Evolutionary conservation across 2,329 filamentous ascomycete species (phyloP).

Genomic region (Pseudopithomyces chartarum): DNA sequence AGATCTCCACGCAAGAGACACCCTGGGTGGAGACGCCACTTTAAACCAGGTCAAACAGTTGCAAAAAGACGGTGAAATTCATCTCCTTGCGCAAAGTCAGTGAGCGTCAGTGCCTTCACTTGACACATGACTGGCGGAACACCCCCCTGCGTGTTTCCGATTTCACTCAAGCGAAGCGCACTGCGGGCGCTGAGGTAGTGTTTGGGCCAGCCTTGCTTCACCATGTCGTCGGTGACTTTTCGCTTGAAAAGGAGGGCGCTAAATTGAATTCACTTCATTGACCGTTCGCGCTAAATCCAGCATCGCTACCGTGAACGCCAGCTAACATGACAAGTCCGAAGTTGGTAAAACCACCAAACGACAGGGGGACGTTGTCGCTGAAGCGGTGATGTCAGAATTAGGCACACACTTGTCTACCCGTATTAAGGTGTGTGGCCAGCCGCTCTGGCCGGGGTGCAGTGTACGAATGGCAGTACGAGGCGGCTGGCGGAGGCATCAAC

Average conservation of each 20-base stretch:
- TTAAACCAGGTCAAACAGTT: slow-evolving; percentile 8
- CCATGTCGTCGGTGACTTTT: slow-evolving; percentile 15
- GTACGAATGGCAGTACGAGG: slow-evolving; percentile 24
- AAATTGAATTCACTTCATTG: slow-evolving; percentile 31
- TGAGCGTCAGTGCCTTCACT: slow-evolving; percentile 33
- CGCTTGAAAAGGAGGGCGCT: slow-evolving; percentile 32
- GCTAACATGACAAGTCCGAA: slow-evolving; percentile 26
- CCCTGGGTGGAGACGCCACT: slow-evolving; percentile 18
- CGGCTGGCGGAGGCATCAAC: slow-evolving; percentile 29
- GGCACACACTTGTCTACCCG: slow-evolving; percentile 22
- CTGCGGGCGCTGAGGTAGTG: slow-evolving; percentile 20
- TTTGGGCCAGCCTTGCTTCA: slow-evolving; percentile 29
- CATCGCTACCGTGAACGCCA: slow-evolving; percentile 9
- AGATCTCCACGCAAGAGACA: slow-evolving; percentile 26
- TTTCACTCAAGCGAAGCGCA: slow-evolving; percentile 29
- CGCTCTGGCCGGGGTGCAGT: slow-evolving; percentile 23
- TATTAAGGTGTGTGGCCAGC: slow-evolving; percentile 16
- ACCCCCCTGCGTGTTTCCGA: slow-evolving; percentile 40
- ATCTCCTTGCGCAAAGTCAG: slow-evolving; percentile 18
- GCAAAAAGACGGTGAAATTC: slow-evolving; percentile 30
- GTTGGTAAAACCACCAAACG: slow-evolving; percentile 14
- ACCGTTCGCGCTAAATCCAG: slow-evolving; percentile 36
- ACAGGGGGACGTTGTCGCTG: slow-evolving; percentile 2
- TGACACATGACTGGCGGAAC: slow-evolving; percentile 26
- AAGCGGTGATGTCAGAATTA: slow-evolving; percentile 41